Conservation (phyloP, 2,329 filamentous ascomycete species). For the Escovopsis weberi region DNA sequence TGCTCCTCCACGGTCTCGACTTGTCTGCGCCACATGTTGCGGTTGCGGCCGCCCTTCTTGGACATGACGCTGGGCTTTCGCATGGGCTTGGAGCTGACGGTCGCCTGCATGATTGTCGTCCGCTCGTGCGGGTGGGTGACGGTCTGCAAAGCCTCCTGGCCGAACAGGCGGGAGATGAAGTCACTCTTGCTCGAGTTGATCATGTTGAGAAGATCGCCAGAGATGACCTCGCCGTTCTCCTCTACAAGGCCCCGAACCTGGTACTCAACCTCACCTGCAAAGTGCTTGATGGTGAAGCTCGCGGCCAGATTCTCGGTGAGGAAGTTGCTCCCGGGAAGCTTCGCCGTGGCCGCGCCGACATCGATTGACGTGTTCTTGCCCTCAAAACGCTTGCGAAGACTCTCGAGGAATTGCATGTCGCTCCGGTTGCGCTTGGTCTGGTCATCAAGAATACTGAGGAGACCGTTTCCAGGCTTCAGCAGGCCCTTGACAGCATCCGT, state of each 20-base stretch:
- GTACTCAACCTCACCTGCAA: conserved; percentile 93
- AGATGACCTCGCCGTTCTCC: conserved; percentile 92
- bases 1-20: conserved; percentile 32
- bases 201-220: conserved; percentile 88
- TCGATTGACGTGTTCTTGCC: conserved; percentile 85
- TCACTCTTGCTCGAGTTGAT: conserved; percentile 77
- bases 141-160: conserved; percentile 88
- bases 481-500: conserved; percentile 85
- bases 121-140: conserved; percentile 87
- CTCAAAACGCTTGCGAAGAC: conserved; percentile 81
- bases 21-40: conserved; percentile 22
- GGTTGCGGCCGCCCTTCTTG: conserved; percentile 44
- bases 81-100: conserved; percentile 88
- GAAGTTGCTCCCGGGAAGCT: conserved; percentile 80
- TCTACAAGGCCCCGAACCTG: conserved; percentile 75
- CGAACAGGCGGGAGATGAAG: conserved; percentile 82
- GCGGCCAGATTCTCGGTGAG: conserved; percentile 66
- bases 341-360: conserved; percentile 59
- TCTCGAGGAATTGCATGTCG: conserved; percentile 82
- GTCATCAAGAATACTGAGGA: conserved; percentile 89
- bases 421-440: conserved; percentile 82
- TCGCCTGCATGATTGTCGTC: conserved; percentile 84
- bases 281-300: conserved; percentile 84
- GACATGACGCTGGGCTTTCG: conserved; percentile 87
- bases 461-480: conserved; percentile 80